These are phyloP conservation scores for Xylaria acuta DNA, from an alignment of 495 filamentous ascomycete species.

Conservation along the genomic window DNA sequence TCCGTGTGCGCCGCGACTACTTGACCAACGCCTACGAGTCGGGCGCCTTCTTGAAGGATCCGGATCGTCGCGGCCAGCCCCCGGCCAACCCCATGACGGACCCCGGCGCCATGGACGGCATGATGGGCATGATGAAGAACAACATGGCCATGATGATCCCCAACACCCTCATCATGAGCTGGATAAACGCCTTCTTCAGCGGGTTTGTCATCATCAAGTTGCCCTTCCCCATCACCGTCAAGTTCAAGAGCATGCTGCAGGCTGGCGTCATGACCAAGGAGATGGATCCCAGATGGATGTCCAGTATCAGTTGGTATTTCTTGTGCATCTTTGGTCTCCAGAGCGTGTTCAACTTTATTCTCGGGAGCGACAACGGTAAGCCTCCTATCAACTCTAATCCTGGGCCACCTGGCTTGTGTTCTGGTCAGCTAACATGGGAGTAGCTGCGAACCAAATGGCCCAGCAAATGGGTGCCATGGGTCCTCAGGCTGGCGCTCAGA, in stretches of 20 bases:
- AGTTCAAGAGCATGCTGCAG: conserved; percentile 99
- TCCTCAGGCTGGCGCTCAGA: conserved; percentile 66
- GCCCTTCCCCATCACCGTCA: conserved; percentile 96
- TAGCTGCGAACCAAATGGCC: conserved; percentile 92
- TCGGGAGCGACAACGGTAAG: conserved; percentile 94
- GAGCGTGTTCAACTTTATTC: conserved; percentile 95
- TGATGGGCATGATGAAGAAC: conserved; percentile 99
- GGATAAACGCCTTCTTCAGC: conserved; percentile 99
- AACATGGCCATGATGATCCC: conserved; percentile 99
- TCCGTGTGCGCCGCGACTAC: conserved; percentile 78
- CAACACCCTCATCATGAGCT: conserved; percentile 98
- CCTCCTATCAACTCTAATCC: conserved; percentile 6
- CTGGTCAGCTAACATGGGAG: conserved; percentile 27
- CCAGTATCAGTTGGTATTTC: conserved; percentile 98
- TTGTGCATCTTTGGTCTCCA: conserved; percentile 95
- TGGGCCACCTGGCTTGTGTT: no score
- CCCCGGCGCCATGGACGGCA: conserved; percentile 97
- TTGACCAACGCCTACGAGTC: conserved; percentile 79
- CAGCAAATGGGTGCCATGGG: conserved; percentile 90
- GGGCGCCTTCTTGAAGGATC: conserved; percentile 88
- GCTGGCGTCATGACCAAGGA: conserved; percentile 94
- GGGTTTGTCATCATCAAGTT: conserved; percentile 98
- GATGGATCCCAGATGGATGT: conserved; percentile 97
- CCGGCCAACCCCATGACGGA: conserved; percentile 95
- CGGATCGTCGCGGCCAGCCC: conserved; percentile 81